Base-by-base conservation (phyloP, 352 stramenopile genomes). In the Phytopythium litorale region DNA sequence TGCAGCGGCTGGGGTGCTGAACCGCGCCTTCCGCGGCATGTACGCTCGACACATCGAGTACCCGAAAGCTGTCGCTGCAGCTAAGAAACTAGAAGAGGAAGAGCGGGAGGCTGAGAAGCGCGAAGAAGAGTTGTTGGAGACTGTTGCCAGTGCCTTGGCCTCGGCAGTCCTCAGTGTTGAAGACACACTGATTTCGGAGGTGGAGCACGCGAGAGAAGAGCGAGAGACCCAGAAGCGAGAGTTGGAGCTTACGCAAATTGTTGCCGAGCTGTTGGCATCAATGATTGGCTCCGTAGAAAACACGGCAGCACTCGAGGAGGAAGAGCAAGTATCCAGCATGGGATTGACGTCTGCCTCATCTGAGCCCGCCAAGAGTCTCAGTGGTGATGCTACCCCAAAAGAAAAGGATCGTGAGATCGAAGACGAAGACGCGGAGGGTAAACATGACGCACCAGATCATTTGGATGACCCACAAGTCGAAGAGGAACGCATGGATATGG, bases 1-100 rank as follows among this genome's bases (percentile, higher is more conserved):
- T 12, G 42, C 33, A 33, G 68, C 72, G 0, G 68, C 66, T 56
- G 59, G 64, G 51, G 65, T 25, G 2, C 68, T 79, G 5, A 76
- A 79, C 60, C 72, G 72, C 21, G 64, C 68, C n/a, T 37, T 79
- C 35, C 69, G 68, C 38, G 68, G 68, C 1, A 70, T 76, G 71
- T 45, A 68, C 37, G 65, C 57, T 15, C 42, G 60, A n/a, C 25
- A 37, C 1, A 16, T 66, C n/a, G 52, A 35, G 4, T 54, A 55
- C 12, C 52, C 38, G n/a, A 42, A 49, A 43, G 56, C 42, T 49
- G 13, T 62, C 21, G 56, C 42, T 23, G 56, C 18, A 2, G 42
- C 25, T 0, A 38, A 52, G 28, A 28, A 25, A 16, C 54, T 23
- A 25, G 43, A 53, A 23, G 38, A 52, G 23, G 46, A 52, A 33